Conservation (phyloP, 1,139 yeast species). For the Pichia inconspicua region DNA sequence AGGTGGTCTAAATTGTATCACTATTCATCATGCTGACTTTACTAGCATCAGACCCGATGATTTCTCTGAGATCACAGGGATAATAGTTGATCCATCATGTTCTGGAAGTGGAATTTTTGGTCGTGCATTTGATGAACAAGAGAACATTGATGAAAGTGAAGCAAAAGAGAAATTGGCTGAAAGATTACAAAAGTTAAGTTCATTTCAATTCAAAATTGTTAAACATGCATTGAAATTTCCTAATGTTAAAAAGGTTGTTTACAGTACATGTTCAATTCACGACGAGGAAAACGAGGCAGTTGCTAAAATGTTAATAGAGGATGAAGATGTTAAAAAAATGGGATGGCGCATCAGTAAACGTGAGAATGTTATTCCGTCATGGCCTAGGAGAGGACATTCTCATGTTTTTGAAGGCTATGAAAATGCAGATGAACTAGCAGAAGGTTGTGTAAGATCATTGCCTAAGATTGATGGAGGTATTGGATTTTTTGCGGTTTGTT, state of each 20-base stretch:
- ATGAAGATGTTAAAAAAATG: conserved; percentile 44
- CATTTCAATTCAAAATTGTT: conserved; percentile 80
- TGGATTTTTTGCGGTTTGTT: conserved; percentile 91
- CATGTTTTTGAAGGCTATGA: conserved; percentile 52
- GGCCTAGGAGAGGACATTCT: conserved; percentile 79
- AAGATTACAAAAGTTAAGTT: conserved; percentile 65
- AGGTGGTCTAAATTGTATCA: conserved; percentile 57
- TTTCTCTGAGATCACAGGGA: conserved; percentile 61
- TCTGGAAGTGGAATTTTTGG: conserved; percentile 98
- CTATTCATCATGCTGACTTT: conserved; percentile 77
- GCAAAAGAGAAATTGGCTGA: conserved; percentile 30
- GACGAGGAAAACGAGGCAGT: conserved; percentile 91
- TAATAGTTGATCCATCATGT: conserved; percentile 93
- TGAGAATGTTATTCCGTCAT: conserved; percentile 59
- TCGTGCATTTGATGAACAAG: conserved; percentile 50
- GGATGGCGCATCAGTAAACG: conserved; percentile 75
- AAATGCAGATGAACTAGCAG: conserved; percentile 52
- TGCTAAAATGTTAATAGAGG: conserved; percentile 66
- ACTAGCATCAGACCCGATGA: conserved; percentile 59
- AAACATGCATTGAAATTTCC: conserved; percentile 86
- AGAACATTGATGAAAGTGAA: conserved; percentile 31
- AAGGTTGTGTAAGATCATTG: conserved; percentile 76
- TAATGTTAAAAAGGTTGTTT: conserved; percentile 67
- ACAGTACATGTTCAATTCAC: conserved; percentile 92
- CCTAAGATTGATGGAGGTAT: conserved; percentile 89